Evolutionary conservation across 2,329 filamentous ascomycete species (phyloP).

Genomic region (Diplodia sapinea): DNA sequence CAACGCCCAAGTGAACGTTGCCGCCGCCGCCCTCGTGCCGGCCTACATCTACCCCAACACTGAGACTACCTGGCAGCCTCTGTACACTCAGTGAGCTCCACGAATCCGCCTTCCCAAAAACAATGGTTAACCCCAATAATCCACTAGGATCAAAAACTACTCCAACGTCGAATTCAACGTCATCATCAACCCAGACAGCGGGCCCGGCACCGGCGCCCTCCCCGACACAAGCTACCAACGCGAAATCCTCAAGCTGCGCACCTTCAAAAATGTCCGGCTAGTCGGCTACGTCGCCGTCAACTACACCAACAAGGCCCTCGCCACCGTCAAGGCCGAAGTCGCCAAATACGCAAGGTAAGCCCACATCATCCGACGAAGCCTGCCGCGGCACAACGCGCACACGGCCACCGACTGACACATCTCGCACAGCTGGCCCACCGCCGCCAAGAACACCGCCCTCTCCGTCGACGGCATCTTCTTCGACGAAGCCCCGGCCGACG

Average conservation of each 20-base stretch:
- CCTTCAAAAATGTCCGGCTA: slow-evolving; percentile 56
- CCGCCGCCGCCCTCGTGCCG: slow-evolving; percentile 3
- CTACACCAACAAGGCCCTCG: slow-evolving; percentile 63
- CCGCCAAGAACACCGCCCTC: not conserved
- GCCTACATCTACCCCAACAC: slow-evolving; percentile 9
- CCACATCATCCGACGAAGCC: no score
- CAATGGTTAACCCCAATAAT: no score
- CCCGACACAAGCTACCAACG: slow-evolving; percentile 1
- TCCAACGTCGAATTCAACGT: slow-evolving; percentile 1
- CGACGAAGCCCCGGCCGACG: slow-evolving; percentile 15
- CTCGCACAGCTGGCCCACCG: not conserved
- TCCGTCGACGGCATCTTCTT: slow-evolving; percentile 18
- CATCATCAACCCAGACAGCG: slow-evolving; percentile 17
- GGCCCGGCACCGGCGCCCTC: not conserved
- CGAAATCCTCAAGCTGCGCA: slow-evolving; percentile 52
- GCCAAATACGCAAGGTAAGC: slow-evolving; percentile 13
- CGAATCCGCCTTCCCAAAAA: no score
- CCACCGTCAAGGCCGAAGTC: slow-evolving; percentile 56
- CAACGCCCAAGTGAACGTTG: not conserved
- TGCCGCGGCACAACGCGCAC: no score
- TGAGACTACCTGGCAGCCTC: slow-evolving; percentile 2
- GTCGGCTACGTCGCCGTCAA: slow-evolving; percentile 58
- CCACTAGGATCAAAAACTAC: not conserved
- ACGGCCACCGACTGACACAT: not conserved
- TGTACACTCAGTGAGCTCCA: not conserved